These are phyloP conservation scores for Mycena vitilis DNA, from an alignment of 768 basidiomycete genomes.

Conservation along the genomic window DNA sequence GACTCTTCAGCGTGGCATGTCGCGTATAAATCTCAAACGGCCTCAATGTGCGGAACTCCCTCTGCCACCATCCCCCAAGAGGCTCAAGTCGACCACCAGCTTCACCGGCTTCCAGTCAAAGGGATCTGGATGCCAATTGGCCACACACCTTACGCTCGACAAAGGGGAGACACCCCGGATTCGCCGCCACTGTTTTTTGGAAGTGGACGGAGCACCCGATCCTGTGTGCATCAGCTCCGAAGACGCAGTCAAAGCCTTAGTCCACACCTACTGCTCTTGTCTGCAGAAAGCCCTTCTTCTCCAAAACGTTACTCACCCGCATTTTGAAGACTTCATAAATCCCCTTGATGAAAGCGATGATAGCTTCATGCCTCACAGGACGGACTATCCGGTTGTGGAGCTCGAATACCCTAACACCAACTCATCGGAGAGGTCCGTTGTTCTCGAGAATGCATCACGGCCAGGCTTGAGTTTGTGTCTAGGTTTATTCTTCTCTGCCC, in stretches of 20 bases:
- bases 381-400: slow-evolving; percentile 71
- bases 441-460: too few species aligned
- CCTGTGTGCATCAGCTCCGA: slow-evolving; percentile 63
- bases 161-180: slow-evolving; percentile 49
- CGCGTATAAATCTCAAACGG: too few species aligned
- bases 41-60: too few species aligned
- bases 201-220: slow-evolving; percentile 54
- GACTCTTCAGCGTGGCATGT: too few species aligned
- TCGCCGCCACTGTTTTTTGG: slow-evolving; percentile 60
- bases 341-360: slow-evolving; percentile 69
- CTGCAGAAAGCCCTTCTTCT: slow-evolving; percentile 42
- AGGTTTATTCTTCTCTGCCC: slow-evolving; percentile 84
- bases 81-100: too few species aligned
- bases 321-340: slow-evolving; percentile 72
- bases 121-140: too few species aligned
- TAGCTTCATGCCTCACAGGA: slow-evolving; percentile 71
- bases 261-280: slow-evolving; percentile 80
- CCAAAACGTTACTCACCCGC: slow-evolving; percentile 1
- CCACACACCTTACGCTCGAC: slow-evolving; percentile 50
- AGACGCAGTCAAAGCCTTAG: slow-evolving; percentile 66
- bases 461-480: too few species aligned
- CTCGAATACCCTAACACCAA: slow-evolving; percentile 82
- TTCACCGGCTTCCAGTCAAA: too few species aligned
- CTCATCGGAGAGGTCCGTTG: slow-evolving; percentile 72
- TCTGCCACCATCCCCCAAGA: too few species aligned